Percentiles rank a stretch among this genome's conserved stretches.
Conservation (phyloP, 805 yeast species). For the Pichia californica region DNA sequence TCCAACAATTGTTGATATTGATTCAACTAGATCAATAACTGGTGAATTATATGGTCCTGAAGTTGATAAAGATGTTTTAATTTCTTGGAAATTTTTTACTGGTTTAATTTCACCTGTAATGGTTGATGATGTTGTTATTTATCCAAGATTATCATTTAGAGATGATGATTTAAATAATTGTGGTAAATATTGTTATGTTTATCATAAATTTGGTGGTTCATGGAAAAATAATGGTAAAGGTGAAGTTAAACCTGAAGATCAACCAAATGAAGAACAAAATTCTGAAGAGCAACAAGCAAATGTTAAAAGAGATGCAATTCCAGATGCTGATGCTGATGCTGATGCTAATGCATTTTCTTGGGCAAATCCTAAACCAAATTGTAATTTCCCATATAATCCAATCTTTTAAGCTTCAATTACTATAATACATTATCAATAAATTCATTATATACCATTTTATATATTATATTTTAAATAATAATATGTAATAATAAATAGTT, state of each 20-base stretch:
- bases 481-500: too few species aligned
- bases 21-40: conserved; percentile 24
- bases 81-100: conserved; percentile 30
- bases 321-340: neutral
- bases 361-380: neutral
- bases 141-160: conserved; percentile 30
- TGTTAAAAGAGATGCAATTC: conserved; percentile 1
- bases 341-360: neutral
- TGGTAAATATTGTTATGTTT: conserved; percentile 30
- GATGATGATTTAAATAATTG: conserved; percentile 30
- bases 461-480: too few species aligned
- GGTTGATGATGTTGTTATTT: conserved; percentile 30
- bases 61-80: conserved; percentile 20
- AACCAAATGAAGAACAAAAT: conserved; percentile 17
- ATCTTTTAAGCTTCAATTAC: neutral
- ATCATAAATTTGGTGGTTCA: conserved; percentile 32
- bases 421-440: too few species aligned
- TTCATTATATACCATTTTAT: too few species aligned
- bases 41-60: conserved; percentile 30
- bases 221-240: conserved; percentile 32
- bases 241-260: conserved; percentile 30
- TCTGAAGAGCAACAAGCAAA: conserved; percentile 16
- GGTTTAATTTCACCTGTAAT: conserved; percentile 30
- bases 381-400: conserved; percentile 7
- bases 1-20: conserved; percentile 30